Evolutionary conservation across 2,329 filamentous ascomycete species (phyloP).

Genomic region (Neonectria neomacrospora): DNA sequence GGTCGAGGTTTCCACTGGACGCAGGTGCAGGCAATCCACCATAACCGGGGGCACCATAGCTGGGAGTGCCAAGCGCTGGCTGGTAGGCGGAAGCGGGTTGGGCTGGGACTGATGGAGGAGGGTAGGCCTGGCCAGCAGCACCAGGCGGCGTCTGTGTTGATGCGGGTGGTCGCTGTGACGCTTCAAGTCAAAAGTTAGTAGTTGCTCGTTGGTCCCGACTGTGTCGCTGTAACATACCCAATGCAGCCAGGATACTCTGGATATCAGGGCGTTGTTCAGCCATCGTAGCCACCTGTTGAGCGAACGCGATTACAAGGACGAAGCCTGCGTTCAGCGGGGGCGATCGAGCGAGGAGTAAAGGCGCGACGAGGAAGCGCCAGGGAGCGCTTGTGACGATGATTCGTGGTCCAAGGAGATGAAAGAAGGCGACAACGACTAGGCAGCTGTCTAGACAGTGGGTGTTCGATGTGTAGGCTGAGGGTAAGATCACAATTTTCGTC

Average conservation of each 20-base stretch:
- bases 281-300: conserved; percentile 35
- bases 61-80: conserved; percentile 46
- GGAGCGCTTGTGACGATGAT: conserved; percentile 1
- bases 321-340: conserved; percentile 13
- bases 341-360: conserved; percentile 5
- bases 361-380: conserved; percentile 6
- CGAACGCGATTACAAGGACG: conserved; percentile 16
- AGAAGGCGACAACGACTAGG: conserved; percentile 21
- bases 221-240: conserved; percentile 52
- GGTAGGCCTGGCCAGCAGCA: conserved; percentile 52
- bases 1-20: conserved; percentile 79
- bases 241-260: conserved; percentile 60
- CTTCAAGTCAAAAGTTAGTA: conserved; percentile 49
- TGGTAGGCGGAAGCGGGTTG: conserved; percentile 52
- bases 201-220: conserved; percentile 17
- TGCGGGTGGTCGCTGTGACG: conserved; percentile 57
- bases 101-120: conserved; percentile 51
- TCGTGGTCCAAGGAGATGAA: neutral
- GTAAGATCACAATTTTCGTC: conserved; percentile 38
- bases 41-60: conserved; percentile 49
- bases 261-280: conserved; percentile 44
- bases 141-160: conserved; percentile 57
- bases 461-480: conserved; percentile 24
- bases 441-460: conserved; percentile 11
- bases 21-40: conserved; percentile 73